phyloP scores from a whole-genome alignment of 2,329 filamentous ascomycete species.

The Trichoderma polysporum region DNA sequence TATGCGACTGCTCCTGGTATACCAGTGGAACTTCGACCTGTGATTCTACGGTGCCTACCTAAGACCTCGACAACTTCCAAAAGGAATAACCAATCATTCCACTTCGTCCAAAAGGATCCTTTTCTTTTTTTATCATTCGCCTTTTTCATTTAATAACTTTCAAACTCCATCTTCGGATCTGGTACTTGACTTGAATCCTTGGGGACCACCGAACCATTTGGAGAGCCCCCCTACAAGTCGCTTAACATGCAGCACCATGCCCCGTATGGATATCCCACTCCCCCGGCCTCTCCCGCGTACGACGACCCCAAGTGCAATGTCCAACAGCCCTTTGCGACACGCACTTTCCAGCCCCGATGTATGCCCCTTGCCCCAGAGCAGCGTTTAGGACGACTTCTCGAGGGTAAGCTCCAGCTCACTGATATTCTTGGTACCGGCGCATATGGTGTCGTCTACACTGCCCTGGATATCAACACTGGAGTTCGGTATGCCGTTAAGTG shows the following conservation, averaged over 20 bases:
- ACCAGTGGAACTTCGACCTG: slow-evolving; percentile 6
- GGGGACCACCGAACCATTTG: slow-evolving; percentile 8
- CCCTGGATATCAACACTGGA: slow-evolving; percentile 77
- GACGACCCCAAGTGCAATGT: slow-evolving; percentile 48
- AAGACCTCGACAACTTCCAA: background rate
- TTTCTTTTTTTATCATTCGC: background rate
- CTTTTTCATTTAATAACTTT: slow-evolving; percentile 3
- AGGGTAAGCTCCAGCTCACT: slow-evolving; percentile 78
- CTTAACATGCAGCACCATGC: slow-evolving; percentile 60
- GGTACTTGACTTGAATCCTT: slow-evolving; percentile 6
- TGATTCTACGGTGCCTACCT: slow-evolving; percentile 3
- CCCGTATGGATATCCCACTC: slow-evolving; percentile 57
- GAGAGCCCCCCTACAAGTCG: slow-evolving; percentile 17
- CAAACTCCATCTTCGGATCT: slow-evolving; percentile 11
- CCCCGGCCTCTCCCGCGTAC: slow-evolving; percentile 57
- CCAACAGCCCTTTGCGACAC: slow-evolving; percentile 36
- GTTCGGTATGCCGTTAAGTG: slow-evolving; percentile 93
- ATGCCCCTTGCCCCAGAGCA: slow-evolving; percentile 72
- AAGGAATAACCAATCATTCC: background rate
- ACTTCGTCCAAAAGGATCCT: background rate
- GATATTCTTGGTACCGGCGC: slow-evolving; percentile 88
- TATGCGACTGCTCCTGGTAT: slow-evolving; percentile 25
- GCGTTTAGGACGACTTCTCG: slow-evolving; percentile 79
- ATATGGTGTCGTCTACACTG: slow-evolving; percentile 94
- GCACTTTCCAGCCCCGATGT: slow-evolving; percentile 47